Percentiles rank a stretch among this genome's conserved stretches.
These are phyloP conservation scores for Acacia pycnantha DNA, from an alignment of 331 rosid species.

Conservation along the genomic window DNA sequence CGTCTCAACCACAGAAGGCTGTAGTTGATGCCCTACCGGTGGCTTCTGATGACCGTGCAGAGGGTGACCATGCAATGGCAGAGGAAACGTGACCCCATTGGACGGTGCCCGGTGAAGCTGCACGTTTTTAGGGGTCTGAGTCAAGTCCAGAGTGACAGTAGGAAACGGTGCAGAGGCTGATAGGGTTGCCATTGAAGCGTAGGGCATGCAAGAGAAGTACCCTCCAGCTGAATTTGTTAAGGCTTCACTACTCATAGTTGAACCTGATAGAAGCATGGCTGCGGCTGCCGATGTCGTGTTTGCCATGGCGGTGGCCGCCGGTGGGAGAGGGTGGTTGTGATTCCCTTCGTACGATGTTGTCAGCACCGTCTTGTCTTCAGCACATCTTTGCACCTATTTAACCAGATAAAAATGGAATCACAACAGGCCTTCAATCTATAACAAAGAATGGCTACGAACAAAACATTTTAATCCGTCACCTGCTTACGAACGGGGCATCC, in stretches of 20 bases:
- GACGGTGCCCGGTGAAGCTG: conserved; percentile 23
- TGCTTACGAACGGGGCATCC: conserved; percentile 57
- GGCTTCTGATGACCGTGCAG: conserved; percentile 25
- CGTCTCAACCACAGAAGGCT: conserved; percentile 31
- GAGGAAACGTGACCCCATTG: conserved; percentile 25
- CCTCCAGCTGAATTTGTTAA: conserved; percentile 16
- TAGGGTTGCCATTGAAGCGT: conserved; percentile 46
- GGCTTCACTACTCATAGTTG: conserved; percentile 26
- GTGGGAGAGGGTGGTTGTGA: conserved; percentile 58
- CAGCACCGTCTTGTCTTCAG: conserved; percentile 43
- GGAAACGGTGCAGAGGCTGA: conserved; percentile 57
- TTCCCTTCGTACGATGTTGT: conserved; percentile 56
- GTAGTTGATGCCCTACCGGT: conserved; percentile 23
- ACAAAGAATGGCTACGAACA: background rate
- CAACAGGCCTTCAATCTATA: background rate
- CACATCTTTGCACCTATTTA: conserved; percentile 50
- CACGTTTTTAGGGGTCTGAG: conserved; percentile 29
- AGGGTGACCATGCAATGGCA: conserved; percentile 26
- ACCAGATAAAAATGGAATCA: background rate
- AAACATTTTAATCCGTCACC: background rate
- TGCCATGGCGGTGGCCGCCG: conserved; percentile 53
- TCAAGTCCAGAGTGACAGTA: conserved; percentile 51
- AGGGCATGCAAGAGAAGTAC: conserved; percentile 36
- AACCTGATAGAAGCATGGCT: conserved; percentile 45
- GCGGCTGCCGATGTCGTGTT: conserved; percentile 52